These are phyloP conservation scores for Coleophoma cylindrospora DNA, from an alignment of 2,329 filamentous ascomycete species.

Conservation along the genomic window DNA sequence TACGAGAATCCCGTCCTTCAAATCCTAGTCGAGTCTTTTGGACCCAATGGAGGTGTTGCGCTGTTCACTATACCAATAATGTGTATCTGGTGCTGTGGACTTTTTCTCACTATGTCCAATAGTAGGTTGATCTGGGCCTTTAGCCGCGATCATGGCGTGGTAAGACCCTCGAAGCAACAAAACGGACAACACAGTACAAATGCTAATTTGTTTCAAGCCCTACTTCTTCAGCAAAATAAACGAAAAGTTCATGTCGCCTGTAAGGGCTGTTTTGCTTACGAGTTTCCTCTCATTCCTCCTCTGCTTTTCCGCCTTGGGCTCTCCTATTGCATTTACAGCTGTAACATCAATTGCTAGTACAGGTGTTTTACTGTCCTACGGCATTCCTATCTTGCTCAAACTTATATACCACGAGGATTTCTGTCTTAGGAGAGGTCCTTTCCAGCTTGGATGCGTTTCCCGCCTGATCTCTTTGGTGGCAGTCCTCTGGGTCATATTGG, in stretches of 20 bases:
- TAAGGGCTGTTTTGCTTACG: conserved; percentile 50
- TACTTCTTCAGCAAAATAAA: conserved; percentile 50
- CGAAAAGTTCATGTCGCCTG: conserved; percentile 40
- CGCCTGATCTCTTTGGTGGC: conserved; percentile 41
- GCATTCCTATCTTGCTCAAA: conserved; percentile 49
- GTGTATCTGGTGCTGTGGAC: conserved; percentile 56
- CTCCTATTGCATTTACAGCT: conserved; percentile 48
- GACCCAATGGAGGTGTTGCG: conserved; percentile 47
- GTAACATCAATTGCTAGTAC: conserved; percentile 55
- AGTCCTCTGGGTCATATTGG: conserved; percentile 46
- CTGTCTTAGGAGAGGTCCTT: conserved; percentile 45
- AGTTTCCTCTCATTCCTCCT: conserved; percentile 48
- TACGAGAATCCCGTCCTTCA: conserved; percentile 48
- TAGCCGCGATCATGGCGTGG: conserved; percentile 48
- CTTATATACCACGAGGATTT: conserved; percentile 45
- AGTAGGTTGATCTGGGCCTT: conserved; percentile 57
- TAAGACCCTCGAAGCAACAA: conserved; percentile 12
- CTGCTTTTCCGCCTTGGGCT: conserved; percentile 49
- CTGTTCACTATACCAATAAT: conserved; percentile 51
- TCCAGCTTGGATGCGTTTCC: conserved; percentile 42
- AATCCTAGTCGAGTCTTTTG: conserved; percentile 52
- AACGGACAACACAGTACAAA: background rate
- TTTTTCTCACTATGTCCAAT: conserved; percentile 53
- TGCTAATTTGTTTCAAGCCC: conserved; percentile 22
- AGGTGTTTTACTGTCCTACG: conserved; percentile 53